These are phyloP conservation scores for Chlamydomonas reinhardtii DNA, from an alignment of 163 green algal species.

Conservation along the genomic window DNA sequence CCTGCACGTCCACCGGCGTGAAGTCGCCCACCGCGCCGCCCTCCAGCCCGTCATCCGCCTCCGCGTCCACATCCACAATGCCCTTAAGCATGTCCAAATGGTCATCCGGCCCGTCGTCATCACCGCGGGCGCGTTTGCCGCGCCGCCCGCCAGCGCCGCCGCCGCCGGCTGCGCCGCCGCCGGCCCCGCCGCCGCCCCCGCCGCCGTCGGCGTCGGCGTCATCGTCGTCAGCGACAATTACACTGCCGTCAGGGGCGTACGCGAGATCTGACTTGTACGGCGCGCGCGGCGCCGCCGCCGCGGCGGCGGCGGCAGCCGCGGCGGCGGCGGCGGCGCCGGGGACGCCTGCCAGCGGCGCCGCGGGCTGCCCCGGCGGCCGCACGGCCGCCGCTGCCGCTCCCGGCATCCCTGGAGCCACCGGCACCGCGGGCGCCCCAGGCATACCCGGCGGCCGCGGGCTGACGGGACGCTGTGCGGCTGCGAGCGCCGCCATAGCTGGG, in stretches of 20 bases:
- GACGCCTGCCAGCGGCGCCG: neutral
- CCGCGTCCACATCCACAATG: constrained; percentile 41
- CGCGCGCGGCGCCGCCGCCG: neutral
- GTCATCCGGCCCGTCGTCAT: constrained; percentile 13
- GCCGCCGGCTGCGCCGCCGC: neutral
- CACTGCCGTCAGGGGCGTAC: constrained; percentile 19
- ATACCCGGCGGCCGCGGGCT: neutral
- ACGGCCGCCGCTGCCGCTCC: too few species aligned
- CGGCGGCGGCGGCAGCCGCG: neutral
- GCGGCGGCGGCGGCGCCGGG: neutral
- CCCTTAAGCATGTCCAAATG: constrained; percentile 15
- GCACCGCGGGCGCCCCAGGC: too few species aligned
- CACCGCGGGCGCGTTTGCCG: constrained; percentile 17
- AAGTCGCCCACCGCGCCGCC: constrained; percentile 27
- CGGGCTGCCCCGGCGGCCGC: neutral
- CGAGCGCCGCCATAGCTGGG: neutral
- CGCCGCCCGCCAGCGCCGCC: neutral
- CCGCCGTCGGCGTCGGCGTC: neutral
- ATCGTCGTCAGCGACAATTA: constrained; percentile 32
- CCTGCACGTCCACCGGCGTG: constrained; percentile 36
- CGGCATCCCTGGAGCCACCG: neutral
- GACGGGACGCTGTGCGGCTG: too few species aligned
- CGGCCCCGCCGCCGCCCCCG: neutral
- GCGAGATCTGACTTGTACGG: constrained; percentile 29
- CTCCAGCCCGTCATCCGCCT: neutral